Evolutionary conservation across 176 grass and related monocot genomes (phyloP).

Genomic region (Lolium rigidum): DNA sequence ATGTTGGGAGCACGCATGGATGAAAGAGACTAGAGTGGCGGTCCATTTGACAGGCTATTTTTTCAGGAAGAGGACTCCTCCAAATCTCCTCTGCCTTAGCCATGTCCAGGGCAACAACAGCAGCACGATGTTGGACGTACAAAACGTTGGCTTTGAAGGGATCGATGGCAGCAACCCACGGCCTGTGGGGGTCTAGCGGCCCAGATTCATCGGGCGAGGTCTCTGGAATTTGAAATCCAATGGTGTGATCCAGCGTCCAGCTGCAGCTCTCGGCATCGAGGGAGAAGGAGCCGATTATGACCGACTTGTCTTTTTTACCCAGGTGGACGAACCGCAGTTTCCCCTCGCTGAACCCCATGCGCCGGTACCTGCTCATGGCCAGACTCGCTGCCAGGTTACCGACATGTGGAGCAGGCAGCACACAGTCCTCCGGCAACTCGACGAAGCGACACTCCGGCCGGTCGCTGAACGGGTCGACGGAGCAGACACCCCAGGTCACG

Average conservation of each 20-base stretch:
- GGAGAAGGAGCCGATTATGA: neutral
- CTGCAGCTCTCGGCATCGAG: neutral
- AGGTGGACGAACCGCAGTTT: neutral
- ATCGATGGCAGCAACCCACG: neutral
- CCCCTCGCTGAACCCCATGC: neutral
- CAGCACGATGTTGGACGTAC: neutral
- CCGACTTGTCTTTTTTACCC: neutral
- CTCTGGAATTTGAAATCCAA: neutral
- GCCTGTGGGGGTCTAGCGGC: neutral
- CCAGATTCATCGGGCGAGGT: neutral
- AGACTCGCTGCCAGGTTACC: neutral
- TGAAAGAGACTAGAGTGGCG: neutral
- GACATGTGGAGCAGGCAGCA: neutral
- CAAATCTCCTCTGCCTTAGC: neutral
- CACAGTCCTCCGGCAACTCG: neutral
- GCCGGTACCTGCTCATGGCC: neutral
- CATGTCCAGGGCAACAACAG: neutral
- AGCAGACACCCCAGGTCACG: neutral
- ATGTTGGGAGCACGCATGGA: neutral
- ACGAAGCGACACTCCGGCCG: neutral
- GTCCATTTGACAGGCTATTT: too few species aligned
- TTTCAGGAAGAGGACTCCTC: neutral
- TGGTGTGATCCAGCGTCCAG: neutral
- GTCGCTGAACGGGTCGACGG: neutral
- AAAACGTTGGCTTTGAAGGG: neutral